Percentiles rank a stretch among this genome's conserved stretches.
These are phyloP conservation scores for Dacryopinax spathularia DNA, from an alignment of 768 basidiomycete species.

Conservation along the genomic window DNA sequence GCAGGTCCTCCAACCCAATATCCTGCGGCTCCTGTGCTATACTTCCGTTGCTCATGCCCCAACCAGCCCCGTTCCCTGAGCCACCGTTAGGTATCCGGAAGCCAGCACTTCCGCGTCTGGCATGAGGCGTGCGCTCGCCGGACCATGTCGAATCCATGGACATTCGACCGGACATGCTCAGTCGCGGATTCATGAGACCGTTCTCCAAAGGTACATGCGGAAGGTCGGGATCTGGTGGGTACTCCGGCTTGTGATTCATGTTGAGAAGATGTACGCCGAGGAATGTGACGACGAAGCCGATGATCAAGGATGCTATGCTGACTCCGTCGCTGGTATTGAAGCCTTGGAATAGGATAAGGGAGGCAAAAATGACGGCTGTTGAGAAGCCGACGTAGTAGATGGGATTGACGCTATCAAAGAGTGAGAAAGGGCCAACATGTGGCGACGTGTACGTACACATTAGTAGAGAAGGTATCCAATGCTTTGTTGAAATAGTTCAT, in stretches of 20 bases:
- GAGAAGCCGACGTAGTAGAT: conserved; percentile 98
- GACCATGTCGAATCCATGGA: conserved; percentile 41
- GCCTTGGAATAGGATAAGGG: conserved; percentile 92
- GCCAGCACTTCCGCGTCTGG: not conserved
- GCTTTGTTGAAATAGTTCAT: conserved; percentile 99
- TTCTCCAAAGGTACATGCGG: conserved; percentile 44
- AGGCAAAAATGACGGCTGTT: conserved; percentile 81
- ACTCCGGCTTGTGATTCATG: conserved; percentile 41
- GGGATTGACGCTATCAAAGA: conserved; percentile 67
- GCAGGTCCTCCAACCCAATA: conserved; percentile 16
- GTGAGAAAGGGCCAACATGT: not conserved
- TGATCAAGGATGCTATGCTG: conserved; percentile 74
- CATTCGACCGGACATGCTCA: conserved; percentile 65
- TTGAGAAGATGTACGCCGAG: conserved; percentile 93
- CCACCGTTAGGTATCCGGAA: not conserved
- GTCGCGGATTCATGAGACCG: conserved; percentile 59
- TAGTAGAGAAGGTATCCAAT: conserved; percentile 89
- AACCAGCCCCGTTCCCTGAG: not conserved
- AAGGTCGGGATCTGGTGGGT: conserved; percentile 26
- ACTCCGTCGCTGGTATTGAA: conserved; percentile 76
- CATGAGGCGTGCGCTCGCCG: not conserved
- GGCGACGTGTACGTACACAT: conserved; percentile 53
- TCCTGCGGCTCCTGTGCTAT: conserved; percentile 14
- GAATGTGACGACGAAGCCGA: conserved; percentile 86
- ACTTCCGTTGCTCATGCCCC: not conserved